Evolutionary conservation across 176 grass and related monocot genomes (phyloP), one percentile per base, ranked within the genome.

Genomic region (Saccharum officinarum): DNA sequence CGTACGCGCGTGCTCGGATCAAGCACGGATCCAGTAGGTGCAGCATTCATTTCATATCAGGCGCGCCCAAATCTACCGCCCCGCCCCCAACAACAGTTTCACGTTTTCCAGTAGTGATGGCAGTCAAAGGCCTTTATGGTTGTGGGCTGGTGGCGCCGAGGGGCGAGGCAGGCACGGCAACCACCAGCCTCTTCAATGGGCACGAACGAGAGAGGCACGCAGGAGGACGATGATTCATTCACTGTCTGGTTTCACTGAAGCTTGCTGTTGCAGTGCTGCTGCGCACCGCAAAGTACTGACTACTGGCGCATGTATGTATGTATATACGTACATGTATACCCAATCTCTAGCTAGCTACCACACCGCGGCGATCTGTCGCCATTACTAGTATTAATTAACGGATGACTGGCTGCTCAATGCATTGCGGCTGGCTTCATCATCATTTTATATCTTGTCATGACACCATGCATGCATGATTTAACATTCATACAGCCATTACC

Each of bases 121-220:
- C 78, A 88, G 75, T 88, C 82, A 79, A 82, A 73, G 85, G 88
- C 46, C 77, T 88, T 88, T 68, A 83, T 86, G 75, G 68, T 62
- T 62, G 23, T 22, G 59, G 59, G 23, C 59, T 70, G 68, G 45
- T 79, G 68, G 83, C 36, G 54, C 59, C 68, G 50, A 39, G 49
- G 74, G 78, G 68, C 17, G 59, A 36, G 18, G 28, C 36, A 38
- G 36, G 37, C 12, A 5, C 18, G 11, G 26, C 83, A 83, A 76
- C 78, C 17, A 82, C 41, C 33, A 10, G 83, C 49, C 76, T 87
- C 88, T 85, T 94, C 88, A 89, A 81, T 86, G 62, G 76, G 76
- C 25, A 65, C 5, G 15, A 31, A 12, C 37, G 20, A 5, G 26
- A 16, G 70, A 65, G 23, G 28, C 28, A 28, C 28, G 28, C 28